phyloP scores from a whole-genome alignment of 108 stramenopile species.

The Nannochloropsis oceanica region DNA sequence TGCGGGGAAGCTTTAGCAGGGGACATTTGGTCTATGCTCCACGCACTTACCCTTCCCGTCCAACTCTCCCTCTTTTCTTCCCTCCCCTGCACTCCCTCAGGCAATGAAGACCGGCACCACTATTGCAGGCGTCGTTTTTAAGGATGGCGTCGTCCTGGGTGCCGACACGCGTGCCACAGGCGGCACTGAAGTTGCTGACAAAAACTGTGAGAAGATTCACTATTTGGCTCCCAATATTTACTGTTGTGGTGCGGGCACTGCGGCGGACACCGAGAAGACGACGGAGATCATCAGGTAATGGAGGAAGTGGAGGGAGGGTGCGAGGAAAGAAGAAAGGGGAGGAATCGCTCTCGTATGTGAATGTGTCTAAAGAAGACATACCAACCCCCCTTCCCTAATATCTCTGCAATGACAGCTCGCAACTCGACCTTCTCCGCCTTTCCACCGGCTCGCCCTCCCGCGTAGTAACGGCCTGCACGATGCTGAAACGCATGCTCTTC shows the following conservation, averaged over 20 bases:
- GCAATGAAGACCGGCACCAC: constrained; percentile 25
- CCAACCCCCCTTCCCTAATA: background rate
- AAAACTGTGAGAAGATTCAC: constrained; percentile 98
- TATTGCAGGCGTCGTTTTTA: constrained; percentile 29
- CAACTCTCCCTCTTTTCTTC: background rate
- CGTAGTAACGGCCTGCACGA: constrained; percentile 86
- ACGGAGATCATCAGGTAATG: constrained; percentile 56
- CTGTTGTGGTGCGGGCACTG: constrained; percentile 97
- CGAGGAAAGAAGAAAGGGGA: background rate
- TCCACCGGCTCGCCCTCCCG: constrained; percentile 72
- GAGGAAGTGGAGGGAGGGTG: background rate
- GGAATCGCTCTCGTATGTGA: no score
- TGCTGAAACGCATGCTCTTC: constrained; percentile 85
- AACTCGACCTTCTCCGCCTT: constrained; percentile 89
- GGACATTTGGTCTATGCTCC: no score
- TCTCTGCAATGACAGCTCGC: constrained; percentile 14
- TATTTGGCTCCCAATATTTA: constrained; percentile 97
- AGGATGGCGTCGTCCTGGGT: constrained; percentile 46
- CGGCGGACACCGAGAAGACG: constrained; percentile 96
- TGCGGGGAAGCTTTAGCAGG: no score
- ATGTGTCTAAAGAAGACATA: no score
- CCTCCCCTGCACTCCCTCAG: background rate
- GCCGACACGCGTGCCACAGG: constrained; percentile 71
- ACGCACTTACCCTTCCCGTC: no score
- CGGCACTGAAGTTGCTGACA: constrained; percentile 86